Evolutionary conservation across 2,329 filamentous ascomycete genomes (phyloP).

Genomic region (Trichoderma sp.): DNA sequence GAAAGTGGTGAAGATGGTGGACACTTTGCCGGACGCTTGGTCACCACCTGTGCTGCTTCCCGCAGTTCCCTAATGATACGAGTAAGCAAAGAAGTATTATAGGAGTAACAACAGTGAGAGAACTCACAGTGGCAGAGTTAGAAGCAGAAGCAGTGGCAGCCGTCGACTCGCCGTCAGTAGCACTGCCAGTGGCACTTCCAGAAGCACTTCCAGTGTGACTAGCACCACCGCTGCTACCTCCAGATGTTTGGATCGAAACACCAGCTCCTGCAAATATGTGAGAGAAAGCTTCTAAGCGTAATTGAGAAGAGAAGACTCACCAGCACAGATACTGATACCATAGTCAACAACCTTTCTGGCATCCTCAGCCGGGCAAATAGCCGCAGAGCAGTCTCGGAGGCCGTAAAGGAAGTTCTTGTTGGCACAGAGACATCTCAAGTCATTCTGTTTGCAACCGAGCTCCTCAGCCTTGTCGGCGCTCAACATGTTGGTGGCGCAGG

Average conservation of each 20-base stretch:
- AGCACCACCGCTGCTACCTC: background rate
- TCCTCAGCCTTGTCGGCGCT: conserved; percentile 38
- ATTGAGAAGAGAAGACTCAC: conserved; percentile 28
- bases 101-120: background rate
- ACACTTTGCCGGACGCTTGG: conserved; percentile 26
- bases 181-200: conserved; percentile 3
- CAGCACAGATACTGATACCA: conserved; percentile 40
- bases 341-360: conserved; percentile 40
- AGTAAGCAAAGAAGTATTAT: background rate
- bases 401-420: conserved; percentile 49
- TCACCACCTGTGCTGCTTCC: background rate
- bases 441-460: conserved; percentile 45
- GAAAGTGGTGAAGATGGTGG: conserved; percentile 39
- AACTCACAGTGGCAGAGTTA: background rate
- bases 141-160: background rate
- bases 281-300: conserved; percentile 11
- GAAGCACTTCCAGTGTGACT: conserved; percentile 1
- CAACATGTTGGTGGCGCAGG: conserved; percentile 52
- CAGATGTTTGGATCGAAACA: conserved; percentile 32
- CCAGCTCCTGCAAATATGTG: conserved; percentile 32
- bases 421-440: conserved; percentile 47
- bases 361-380: conserved; percentile 40
- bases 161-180: background rate
- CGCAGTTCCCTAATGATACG: conserved; percentile 3
- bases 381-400: conserved; percentile 50